Percentiles rank a stretch among this genome's conserved stretches.
Conservation (phyloP, 495 filamentous ascomycete species). For the Diplogelasinospora grovesii region DNA sequence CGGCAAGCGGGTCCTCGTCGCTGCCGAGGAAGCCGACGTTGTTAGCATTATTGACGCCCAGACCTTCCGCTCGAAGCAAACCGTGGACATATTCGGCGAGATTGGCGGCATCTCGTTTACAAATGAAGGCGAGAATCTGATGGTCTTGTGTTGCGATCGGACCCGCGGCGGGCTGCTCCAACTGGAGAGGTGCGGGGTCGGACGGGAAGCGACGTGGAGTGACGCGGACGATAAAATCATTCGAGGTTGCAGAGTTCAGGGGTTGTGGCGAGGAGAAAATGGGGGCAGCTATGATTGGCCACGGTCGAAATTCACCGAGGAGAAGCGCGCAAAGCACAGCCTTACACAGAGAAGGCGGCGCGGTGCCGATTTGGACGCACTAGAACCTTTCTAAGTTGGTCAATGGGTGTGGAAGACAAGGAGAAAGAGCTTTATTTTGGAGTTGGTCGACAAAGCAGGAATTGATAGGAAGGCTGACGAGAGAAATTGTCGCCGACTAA, state of each 20-base stretch:
- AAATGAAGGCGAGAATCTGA: slow-evolving; percentile 63
- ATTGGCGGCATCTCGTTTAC: slow-evolving; percentile 71
- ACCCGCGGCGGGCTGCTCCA: slow-evolving; percentile 75
- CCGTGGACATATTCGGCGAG: slow-evolving; percentile 80
- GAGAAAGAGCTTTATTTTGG: no score
- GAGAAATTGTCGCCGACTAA: no score
- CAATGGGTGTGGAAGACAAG: no score
- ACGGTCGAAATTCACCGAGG: slow-evolving; percentile 17
- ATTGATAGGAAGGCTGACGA: no score
- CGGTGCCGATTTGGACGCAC: slow-evolving; percentile 22
- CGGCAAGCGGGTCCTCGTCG: slow-evolving; percentile 66
- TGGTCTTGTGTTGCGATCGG: slow-evolving; percentile 67
- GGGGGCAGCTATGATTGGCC: slow-evolving; percentile 16
- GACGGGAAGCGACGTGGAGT: slow-evolving; percentile 33
- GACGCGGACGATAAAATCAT: slow-evolving; percentile 5
- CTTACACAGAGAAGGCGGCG: slow-evolving; percentile 24
- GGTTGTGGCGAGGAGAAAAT: slow-evolving; percentile 1
- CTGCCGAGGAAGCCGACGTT: slow-evolving; percentile 79
- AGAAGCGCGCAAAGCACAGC: slow-evolving; percentile 15
- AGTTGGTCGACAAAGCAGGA: no score
- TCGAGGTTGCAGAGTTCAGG: background rate
- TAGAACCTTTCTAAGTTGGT: slow-evolving; percentile 27
- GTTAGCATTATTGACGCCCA: slow-evolving; percentile 72
- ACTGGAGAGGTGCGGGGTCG: slow-evolving; percentile 53
- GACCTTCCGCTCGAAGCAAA: slow-evolving; percentile 61